These are phyloP conservation scores for Asterochloris erici DNA, from an alignment of 139 green algal species.

Conservation along the genomic window DNA sequence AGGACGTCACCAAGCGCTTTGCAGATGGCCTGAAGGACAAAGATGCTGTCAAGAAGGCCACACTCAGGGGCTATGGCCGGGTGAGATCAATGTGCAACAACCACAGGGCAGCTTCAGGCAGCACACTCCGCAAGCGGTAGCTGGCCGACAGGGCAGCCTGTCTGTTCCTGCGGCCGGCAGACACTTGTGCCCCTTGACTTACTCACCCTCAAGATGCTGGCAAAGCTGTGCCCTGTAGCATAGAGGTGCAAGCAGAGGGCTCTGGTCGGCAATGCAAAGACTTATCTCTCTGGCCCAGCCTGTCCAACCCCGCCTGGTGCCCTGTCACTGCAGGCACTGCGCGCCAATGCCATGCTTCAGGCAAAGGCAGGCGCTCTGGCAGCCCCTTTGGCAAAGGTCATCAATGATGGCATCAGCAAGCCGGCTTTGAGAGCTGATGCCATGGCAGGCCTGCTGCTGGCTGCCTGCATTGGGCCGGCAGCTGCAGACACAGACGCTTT, in stretches of 20 bases:
- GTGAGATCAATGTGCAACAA: constrained; percentile 15
- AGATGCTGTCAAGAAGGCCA: constrained; percentile 28
- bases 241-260: neutral
- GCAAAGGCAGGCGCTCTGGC: constrained; percentile 15
- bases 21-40: constrained; percentile 41
- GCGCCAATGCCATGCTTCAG: neutral
- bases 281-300: neutral
- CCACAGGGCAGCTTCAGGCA: neutral
- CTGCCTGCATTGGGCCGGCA: constrained; percentile 30
- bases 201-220: neutral
- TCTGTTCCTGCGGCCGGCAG: neutral
- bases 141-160: neutral
- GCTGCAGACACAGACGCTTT: constrained; percentile 26
- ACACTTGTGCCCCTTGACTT: neutral
- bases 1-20: constrained; percentile 3
- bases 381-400: constrained; percentile 31
- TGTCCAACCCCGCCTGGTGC: neutral
- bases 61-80: constrained; percentile 28
- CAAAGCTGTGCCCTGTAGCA: neutral
- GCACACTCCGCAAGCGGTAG: neutral
- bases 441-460: constrained; percentile 35
- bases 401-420: constrained; percentile 49
- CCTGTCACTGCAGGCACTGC: constrained; percentile 16
- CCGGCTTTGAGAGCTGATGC: constrained; percentile 36
- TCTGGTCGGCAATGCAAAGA: neutral